These are phyloP conservation scores for Aspergillus ruber DNA, from an alignment of 2,329 filamentous ascomycete species.

Conservation along the genomic window DNA sequence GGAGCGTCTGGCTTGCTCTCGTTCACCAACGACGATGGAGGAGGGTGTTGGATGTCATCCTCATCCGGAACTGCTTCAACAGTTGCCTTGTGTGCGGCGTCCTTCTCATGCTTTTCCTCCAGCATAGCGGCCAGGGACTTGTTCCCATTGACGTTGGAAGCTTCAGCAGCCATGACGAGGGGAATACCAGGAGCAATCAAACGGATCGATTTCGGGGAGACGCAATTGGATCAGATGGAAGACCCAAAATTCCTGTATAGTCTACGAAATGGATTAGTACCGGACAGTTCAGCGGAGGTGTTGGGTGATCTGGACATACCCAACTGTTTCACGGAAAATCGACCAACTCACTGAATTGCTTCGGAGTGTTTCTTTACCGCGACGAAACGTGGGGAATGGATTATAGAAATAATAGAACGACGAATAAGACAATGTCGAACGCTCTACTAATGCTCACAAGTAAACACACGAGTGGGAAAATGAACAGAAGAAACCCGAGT, in stretches of 20 bases:
- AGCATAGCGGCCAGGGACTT: slow-evolving; percentile 49
- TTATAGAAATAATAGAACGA: background rate
- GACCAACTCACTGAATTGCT: too few relatives aligned
- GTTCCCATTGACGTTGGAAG: slow-evolving; percentile 22
- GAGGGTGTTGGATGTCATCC: slow-evolving; percentile 58
- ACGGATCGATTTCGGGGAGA: slow-evolving; percentile 1
- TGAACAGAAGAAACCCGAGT: slow-evolving; percentile 13
- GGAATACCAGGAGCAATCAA: slow-evolving; percentile 1
- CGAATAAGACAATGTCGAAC: background rate
- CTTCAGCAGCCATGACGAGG: slow-evolving; percentile 29
- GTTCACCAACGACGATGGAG: slow-evolving; percentile 40
- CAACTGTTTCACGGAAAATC: too few relatives aligned
- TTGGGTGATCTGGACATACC: too few relatives aligned
- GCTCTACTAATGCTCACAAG: background rate
- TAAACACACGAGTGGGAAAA: slow-evolving; percentile 5
- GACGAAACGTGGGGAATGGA: background rate
- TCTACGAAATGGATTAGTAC: background rate
- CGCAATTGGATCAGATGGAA: slow-evolving; percentile 2
- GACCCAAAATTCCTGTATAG: slow-evolving; percentile 3
- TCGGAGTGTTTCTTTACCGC: too few relatives aligned
- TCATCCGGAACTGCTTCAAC: slow-evolving; percentile 79
- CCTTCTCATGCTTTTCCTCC: slow-evolving; percentile 47
- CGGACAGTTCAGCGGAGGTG: too few relatives aligned
- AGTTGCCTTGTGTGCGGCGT: slow-evolving; percentile 53
- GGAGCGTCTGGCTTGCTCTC: slow-evolving; percentile 24